A percentile compares a stretch with the other conserved stretches of the same genome.
Conservation (phyloP, 768 basidiomycete species). For the Suillus luteus region DNA sequence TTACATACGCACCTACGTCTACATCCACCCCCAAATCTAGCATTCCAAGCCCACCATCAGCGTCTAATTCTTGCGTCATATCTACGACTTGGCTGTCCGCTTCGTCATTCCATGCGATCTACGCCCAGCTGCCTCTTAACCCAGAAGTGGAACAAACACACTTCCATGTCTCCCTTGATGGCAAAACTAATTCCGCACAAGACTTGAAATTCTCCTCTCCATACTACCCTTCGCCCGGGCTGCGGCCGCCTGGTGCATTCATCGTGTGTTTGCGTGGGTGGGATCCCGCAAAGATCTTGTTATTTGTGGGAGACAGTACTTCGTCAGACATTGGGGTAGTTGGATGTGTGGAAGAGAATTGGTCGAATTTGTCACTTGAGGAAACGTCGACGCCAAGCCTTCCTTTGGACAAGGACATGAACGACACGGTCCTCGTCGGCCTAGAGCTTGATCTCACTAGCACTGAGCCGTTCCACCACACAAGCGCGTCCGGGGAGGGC, state of each 20-base stretch:
- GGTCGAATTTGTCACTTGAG: slow-evolving; percentile 49
- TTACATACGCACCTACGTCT: slow-evolving; percentile 63
- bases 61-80: slow-evolving; percentile 46
- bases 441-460: slow-evolving; percentile 69
- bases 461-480: slow-evolving; percentile 38
- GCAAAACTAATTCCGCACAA: slow-evolving; percentile 39
- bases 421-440: slow-evolving; percentile 69
- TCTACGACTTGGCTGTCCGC: slow-evolving; percentile 70
- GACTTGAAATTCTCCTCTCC: slow-evolving; percentile 43
- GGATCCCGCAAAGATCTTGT: slow-evolving; percentile 44
- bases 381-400: slow-evolving; percentile 56
- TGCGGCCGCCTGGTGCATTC: slow-evolving; percentile 48
- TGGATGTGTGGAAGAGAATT: slow-evolving; percentile 40
- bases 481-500: slow-evolving; percentile 43
- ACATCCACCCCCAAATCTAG: slow-evolving; percentile 57
- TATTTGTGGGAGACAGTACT: slow-evolving; percentile 51
- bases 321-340: slow-evolving; percentile 53
- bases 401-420: slow-evolving; percentile 66
- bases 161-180: slow-evolving; percentile 42
- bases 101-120: slow-evolving; percentile 68
- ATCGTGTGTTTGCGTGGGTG: slow-evolving; percentile 42
- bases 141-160: slow-evolving; percentile 46
- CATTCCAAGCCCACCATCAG: slow-evolving; percentile 56
- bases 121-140: slow-evolving; percentile 45
- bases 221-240: slow-evolving; percentile 45